Conservation (phyloP, 73 alveolate genomes). For the Paramecium octaurelia region DNA sequence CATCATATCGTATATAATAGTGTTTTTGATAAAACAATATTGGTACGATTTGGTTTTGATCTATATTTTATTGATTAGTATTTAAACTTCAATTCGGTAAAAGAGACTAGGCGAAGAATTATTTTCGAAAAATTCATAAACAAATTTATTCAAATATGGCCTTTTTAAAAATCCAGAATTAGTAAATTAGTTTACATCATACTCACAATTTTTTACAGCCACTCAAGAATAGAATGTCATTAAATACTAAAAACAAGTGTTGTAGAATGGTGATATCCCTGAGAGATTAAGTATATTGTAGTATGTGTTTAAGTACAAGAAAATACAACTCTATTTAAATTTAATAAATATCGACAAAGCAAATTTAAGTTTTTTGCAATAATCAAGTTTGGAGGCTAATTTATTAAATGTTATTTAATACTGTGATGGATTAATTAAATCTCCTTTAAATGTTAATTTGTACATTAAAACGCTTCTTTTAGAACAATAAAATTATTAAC, state of each 20-base stretch:
- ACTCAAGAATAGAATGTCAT: not conserved
- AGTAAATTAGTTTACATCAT: not conserved
- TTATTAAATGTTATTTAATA: not conserved
- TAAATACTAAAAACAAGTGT: not conserved
- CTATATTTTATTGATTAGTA: not conserved
- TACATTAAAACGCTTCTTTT: not conserved
- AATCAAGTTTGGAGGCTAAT: not conserved
- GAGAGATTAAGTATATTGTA: not conserved
- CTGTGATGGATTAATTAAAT: not conserved
- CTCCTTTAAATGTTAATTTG: not conserved
- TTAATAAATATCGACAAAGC: not conserved
- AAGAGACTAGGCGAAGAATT: not conserved
- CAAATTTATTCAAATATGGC: not conserved
- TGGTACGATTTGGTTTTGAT: not conserved
- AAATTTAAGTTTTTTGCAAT: not conserved
- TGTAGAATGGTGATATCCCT: not conserved
- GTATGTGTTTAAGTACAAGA: not conserved
- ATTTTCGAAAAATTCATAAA: not conserved
- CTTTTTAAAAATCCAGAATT: not conserved
- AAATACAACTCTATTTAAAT: not conserved
- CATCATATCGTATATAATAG: not conserved
- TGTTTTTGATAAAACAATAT: not conserved
- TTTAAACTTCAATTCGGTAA: not conserved
- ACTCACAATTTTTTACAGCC: not conserved
- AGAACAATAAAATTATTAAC: not conserved